Evolutionary conservation across 345 rosid genomes (phyloP).

Genomic region (Syzygium oleosum): DNA sequence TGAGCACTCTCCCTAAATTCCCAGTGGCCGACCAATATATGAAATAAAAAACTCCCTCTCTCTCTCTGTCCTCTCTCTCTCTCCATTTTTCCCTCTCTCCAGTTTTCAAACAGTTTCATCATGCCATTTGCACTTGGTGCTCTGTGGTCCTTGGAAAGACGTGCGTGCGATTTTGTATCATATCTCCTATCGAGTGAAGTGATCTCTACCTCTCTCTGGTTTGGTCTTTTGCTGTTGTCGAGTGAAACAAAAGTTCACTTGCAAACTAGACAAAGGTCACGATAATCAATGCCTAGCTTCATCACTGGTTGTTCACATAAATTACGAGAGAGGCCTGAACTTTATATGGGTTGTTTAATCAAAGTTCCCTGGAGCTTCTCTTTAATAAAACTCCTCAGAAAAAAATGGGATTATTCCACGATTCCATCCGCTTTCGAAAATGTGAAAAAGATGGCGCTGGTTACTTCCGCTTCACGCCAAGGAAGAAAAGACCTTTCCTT

Average conservation of each 20-base stretch:
- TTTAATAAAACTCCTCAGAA: neutral
- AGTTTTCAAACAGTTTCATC: neutral
- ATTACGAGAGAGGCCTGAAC: neutral
- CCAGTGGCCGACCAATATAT: constrained; percentile 1
- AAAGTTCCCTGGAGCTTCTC: neutral
- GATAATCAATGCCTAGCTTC: neutral
- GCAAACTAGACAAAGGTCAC: neutral
- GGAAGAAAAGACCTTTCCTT: neutral
- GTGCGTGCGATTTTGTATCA: neutral
- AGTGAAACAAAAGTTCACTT: neutral
- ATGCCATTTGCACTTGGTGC: neutral
- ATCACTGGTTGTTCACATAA: neutral
- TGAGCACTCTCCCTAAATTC: neutral
- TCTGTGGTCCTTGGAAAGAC: neutral
- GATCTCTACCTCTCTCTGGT: neutral
- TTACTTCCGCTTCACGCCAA: neutral
- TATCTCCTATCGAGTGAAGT: neutral
- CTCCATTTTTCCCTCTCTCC: neutral
- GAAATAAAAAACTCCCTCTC: neutral
- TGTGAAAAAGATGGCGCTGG: neutral
- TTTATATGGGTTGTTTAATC: neutral
- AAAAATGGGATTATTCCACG: neutral
- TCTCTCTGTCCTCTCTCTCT: neutral
- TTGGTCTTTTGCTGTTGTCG: neutral
- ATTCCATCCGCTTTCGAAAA: neutral